Conservation (phyloP, 208 protist species). For the Crithidia brevicula region DNA sequence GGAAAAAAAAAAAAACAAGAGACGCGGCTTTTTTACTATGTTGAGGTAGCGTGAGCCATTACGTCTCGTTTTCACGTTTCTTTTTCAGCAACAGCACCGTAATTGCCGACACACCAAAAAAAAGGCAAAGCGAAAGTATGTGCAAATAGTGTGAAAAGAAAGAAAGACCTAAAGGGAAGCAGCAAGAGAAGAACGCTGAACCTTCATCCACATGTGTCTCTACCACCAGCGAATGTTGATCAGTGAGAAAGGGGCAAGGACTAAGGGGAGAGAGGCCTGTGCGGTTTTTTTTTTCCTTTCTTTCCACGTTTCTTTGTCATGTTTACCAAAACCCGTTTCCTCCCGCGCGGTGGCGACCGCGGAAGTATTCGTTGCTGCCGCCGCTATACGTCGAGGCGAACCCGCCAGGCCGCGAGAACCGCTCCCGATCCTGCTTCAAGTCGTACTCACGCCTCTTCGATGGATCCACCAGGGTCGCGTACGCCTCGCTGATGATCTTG, state of each 20-base stretch:
- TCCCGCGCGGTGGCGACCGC: conserved; percentile 57
- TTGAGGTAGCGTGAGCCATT: too few species aligned
- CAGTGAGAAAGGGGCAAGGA: too few species aligned
- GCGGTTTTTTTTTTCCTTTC: not conserved
- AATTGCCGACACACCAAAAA: too few species aligned
- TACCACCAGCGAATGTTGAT: too few species aligned
- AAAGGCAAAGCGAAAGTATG: too few species aligned
- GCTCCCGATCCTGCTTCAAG: conserved; percentile 66
- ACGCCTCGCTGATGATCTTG: conserved; percentile 90
- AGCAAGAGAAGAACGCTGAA: too few species aligned
- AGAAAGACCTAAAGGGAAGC: too few species aligned
- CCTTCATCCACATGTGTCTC: too few species aligned
- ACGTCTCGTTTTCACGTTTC: too few species aligned
- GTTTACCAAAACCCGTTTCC: conserved; percentile 66
- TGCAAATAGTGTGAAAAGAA: too few species aligned
- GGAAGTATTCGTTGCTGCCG: conserved; percentile 51
- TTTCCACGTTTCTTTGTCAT: not conserved
- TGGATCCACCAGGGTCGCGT: conserved; percentile 77
- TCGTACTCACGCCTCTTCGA: conserved; percentile 87
- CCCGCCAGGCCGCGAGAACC: conserved; percentile 43
- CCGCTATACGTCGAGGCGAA: conserved; percentile 53
- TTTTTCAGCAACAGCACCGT: too few species aligned
- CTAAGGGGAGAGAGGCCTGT: too few species aligned
- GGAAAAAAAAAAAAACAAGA: conserved; percentile 7
- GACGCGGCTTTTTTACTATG: not conserved